Evolutionary conservation across 257 asterid species (phyloP), one percentile per base, ranked within the genome.

Genomic region (Solanum stenotomum): DNA sequence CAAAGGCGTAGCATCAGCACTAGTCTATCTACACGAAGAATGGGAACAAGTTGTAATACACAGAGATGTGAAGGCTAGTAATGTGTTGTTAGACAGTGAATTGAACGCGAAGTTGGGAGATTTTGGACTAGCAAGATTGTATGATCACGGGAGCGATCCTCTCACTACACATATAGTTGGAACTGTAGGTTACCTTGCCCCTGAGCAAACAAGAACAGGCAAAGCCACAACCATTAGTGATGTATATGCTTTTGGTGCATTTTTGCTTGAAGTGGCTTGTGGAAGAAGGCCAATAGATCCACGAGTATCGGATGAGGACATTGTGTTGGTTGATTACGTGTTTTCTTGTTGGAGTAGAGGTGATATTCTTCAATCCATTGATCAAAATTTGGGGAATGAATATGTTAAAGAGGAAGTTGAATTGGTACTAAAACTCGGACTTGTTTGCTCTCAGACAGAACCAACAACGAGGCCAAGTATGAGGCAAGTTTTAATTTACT

Each of bases 11-110:
- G 89, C 89, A 38, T 65, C 68, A 35, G 98, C 92, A 11, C 85
- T 94, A 1, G 86, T 92, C 13, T 94, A 93, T 89, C 86, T 94
- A 4, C 97, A 94, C 70, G 95, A 94, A 83, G 95, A 89, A 75
- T 95, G 96, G 95, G 98, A 94, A 46, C 92, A 94, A 90, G 92
- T 92, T 0, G 97, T 95, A n/a, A 37, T 95, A 31, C 98, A 95
- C 78, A 88, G 98, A 56, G 98, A 95, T 85, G 89, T 95, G 6
- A 95, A 95, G 81, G 95, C 96, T 1, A 93, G 98, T 74, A 95
- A 95, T 59, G 90, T 95, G 1, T 63, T 95, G 81, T 56, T 94
- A 59, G 98, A 95, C 18, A 90, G 91, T 0, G 95, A 95, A 8
- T 44, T 94, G 11, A 90, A 91, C 8, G 95, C 90, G 3, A 87